A percentile compares a stretch with the other conserved stretches of the same genome.
phyloP scores from a whole-genome alignment of 306 rosid species.

The Styphnolobium japonicum region DNA sequence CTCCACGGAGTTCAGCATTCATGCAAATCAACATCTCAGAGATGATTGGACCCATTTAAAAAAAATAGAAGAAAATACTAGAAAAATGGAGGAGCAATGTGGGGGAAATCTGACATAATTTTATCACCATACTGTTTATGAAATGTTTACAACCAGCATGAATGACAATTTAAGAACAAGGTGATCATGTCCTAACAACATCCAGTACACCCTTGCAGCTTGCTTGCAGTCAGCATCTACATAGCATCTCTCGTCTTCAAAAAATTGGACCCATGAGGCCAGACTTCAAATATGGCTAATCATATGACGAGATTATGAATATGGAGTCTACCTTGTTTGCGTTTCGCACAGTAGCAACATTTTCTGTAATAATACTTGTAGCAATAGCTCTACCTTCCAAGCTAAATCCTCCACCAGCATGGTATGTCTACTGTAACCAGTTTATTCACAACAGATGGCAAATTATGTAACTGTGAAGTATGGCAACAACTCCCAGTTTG shows the following conservation, averaged over 20 bases:
- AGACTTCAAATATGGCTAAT: conserved; percentile 27
- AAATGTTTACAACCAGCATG: conserved; percentile 40
- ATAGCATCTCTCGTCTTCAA: conserved; percentile 5
- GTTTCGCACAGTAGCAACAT: conserved; percentile 30
- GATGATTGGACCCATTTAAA: neutral
- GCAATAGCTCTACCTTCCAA: conserved; percentile 22
- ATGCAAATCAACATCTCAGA: neutral
- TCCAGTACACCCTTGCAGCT: conserved; percentile 19
- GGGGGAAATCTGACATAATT: conserved; percentile 2
- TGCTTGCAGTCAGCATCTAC: conserved; percentile 34
- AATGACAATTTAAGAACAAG: conserved; percentile 21
- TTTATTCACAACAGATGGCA: conserved; percentile 39
- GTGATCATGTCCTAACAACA: conserved; percentile 10
- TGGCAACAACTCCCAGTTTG: conserved; percentile 39
- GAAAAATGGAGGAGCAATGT: neutral
- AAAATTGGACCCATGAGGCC: conserved; percentile 30
- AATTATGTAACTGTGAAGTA: conserved; percentile 44
- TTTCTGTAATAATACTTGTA: conserved; percentile 23
- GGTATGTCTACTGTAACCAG: conserved; percentile 22
- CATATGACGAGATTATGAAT: conserved; percentile 18
- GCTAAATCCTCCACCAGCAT: conserved; percentile 30
- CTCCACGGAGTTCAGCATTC: neutral
- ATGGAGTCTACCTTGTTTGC: conserved; percentile 28
- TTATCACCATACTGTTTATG: conserved; percentile 9
- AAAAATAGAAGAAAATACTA: neutral